Base-by-base conservation (phyloP, 495 filamentous ascomycete species). In the Hyaloscypha hepaticicola region DNA sequence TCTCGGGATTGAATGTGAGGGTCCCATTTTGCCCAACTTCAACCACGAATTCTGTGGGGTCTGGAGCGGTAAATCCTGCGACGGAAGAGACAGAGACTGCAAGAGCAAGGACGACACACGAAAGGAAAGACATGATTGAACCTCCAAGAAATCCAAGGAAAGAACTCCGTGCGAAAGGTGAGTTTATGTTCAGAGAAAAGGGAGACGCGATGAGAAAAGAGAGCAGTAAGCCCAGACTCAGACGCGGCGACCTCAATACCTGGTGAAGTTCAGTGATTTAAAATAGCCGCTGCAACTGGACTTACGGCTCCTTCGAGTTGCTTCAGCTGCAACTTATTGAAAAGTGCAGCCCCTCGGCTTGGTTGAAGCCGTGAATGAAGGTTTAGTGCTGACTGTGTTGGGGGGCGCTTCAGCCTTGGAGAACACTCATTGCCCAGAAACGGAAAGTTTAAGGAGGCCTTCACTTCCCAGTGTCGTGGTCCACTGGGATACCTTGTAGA, bases 1-100 rank as follows among this genome's bases (percentile, higher is more conserved):
- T 38, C 12, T 63, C 56, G 1, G 67, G 67, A 2, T 31, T 57
- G 60, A 29, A 69, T n/a, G 38, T 60, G 11, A 66, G 55, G 25
- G 34, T 58, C 4, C 38, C 38, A 16, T 61, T 58, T 14, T 58
- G n/a, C 9, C 67, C 67, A 24, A 69, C 67, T 8, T 41, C 28
- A 1, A 69, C 63, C 31, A 52, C 14, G 26, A 60, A 55, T n/a
- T 45, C 12, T 45, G 14, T n/a, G n/a, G 25, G 57, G 29, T 16
- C 16, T 4, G 4, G 19, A 16, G 38, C 11, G 16, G 38, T 45
- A 16, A 45, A 45, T 0, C 48, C 45, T 31, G 28, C 27, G 28
- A 28, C 48, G 53, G 60, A 59, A n/a, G 34, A 59, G 31, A 38
- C 31, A 31, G 29, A 5, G 27, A 27, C 7, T 5, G 53, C 53